Evolutionary conservation across 2,329 filamentous ascomycete genomes (phyloP).

Genomic region (Monosporascus cannonballus): DNA sequence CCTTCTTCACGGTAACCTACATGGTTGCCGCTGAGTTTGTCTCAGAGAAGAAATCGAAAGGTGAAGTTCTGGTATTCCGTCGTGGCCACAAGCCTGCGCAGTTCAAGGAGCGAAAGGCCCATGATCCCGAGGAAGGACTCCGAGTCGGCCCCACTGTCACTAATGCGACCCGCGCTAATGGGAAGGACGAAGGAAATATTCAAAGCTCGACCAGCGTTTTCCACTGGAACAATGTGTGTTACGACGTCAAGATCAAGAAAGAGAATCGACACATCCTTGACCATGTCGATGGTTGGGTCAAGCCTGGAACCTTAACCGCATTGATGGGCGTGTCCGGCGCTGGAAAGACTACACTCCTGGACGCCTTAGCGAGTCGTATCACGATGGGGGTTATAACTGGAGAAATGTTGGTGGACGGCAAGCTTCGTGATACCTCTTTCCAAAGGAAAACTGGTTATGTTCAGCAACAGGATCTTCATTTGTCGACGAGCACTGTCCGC

Average conservation of each 20-base stretch:
- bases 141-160: constrained; percentile 40
- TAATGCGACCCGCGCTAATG: constrained; percentile 35
- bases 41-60: constrained; percentile 64
- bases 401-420: constrained; percentile 65
- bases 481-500: constrained; percentile 77
- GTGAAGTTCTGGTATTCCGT: constrained; percentile 70
- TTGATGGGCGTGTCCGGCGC: constrained; percentile 89
- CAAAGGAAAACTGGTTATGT: constrained; percentile 90
- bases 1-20: constrained; percentile 57
- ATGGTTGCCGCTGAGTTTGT: constrained; percentile 61
- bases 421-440: constrained; percentile 71
- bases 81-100: constrained; percentile 56
- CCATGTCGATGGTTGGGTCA: constrained; percentile 87
- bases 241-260: constrained; percentile 69
- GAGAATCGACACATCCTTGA: constrained; percentile 72
- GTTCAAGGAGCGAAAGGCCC: constrained; percentile 56
- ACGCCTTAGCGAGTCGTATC: constrained; percentile 77
- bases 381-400: constrained; percentile 86
- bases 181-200: constrained; percentile 36
- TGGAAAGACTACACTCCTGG: constrained; percentile 88
- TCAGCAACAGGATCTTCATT: constrained; percentile 86
- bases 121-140: constrained; percentile 45
- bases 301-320: constrained; percentile 83
- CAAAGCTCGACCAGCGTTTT: constrained; percentile 67
- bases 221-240: constrained; percentile 81